Percentiles rank a stretch among this genome's conserved stretches.
Evolutionary conservation across 768 basidiomycete genomes (phyloP).

Genomic region (Kwoniella botswanensis): DNA sequence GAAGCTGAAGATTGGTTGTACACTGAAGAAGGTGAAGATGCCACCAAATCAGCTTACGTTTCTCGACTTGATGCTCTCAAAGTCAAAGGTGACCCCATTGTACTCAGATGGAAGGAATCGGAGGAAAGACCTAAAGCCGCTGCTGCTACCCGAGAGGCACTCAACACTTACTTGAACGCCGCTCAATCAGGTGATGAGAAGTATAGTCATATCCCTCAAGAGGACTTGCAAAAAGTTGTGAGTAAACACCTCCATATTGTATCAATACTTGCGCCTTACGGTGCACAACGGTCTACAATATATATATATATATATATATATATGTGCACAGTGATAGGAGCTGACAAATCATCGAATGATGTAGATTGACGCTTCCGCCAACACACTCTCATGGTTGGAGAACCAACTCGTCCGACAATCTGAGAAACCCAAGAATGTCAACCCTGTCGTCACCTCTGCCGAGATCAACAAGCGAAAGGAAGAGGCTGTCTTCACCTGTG

Average conservation of each 20-base stretch:
- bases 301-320: too few relatives aligned
- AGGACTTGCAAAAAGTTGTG: slow-evolving; percentile 57
- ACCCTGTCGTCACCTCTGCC: slow-evolving; percentile 77
- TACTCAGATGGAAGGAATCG: slow-evolving; percentile 76
- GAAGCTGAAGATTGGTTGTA: slow-evolving; percentile 97
- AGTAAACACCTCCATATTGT: slow-evolving; percentile 29
- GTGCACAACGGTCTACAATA: too few relatives aligned
- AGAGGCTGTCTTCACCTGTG: slow-evolving; percentile 85
- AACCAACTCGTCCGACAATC: slow-evolving; percentile 85
- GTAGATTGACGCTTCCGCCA: slow-evolving; percentile 86
- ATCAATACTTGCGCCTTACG: neutral
- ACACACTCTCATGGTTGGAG: slow-evolving; percentile 91
- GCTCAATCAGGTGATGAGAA: slow-evolving; percentile 79
- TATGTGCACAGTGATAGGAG: too few relatives aligned
- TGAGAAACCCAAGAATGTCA: slow-evolving; percentile 85
- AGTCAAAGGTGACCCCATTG: slow-evolving; percentile 82
- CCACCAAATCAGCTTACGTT: slow-evolving; percentile 93
- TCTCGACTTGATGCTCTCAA: slow-evolving; percentile 80
- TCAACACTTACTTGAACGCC: slow-evolving; percentile 82
- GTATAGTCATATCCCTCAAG: slow-evolving; percentile 82
- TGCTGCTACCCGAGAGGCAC: slow-evolving; percentile 78
- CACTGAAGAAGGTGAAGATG: slow-evolving; percentile 93
- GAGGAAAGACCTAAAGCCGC: slow-evolving; percentile 79
- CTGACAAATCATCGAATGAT: too few relatives aligned
- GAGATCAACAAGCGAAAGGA: slow-evolving; percentile 92